Conservation (phyloP, 2,329 filamentous ascomycete genomes). For the Trematosphaeria pertusa region DNA sequence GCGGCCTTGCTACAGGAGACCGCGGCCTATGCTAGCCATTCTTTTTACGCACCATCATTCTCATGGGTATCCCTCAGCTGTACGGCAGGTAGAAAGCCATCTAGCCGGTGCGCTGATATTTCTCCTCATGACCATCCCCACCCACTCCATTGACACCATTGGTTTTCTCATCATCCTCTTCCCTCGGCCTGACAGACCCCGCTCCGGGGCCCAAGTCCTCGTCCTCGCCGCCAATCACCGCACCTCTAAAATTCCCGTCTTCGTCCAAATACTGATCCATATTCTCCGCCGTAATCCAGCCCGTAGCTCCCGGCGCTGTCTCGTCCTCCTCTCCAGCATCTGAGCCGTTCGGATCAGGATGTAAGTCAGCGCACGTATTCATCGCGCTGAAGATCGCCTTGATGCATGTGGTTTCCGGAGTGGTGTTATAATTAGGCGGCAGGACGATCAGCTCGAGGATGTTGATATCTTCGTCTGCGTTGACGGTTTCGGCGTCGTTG, state of each 20-base stretch:
- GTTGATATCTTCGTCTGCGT: conserved; percentile 69
- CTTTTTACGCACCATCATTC: too few species aligned
- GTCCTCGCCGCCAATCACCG: conserved; percentile 30
- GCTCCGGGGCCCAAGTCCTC: conserved; percentile 44
- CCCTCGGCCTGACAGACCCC: conserved; percentile 44
- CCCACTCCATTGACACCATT: conserved; percentile 32
- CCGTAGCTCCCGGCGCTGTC: conserved; percentile 74
- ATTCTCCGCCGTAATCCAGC: conserved; percentile 93
- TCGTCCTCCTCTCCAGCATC: conserved; percentile 59
- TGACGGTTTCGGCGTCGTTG: conserved; percentile 60
- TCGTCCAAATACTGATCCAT: conserved; percentile 71
- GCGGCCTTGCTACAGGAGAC: too few species aligned
- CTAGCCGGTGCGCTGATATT: conserved; percentile 48
- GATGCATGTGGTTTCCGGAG: conserved; percentile 40
- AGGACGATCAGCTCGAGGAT: conserved; percentile 73
- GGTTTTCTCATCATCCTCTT: conserved; percentile 37
- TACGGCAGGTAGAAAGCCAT: too few species aligned
- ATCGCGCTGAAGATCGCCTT: conserved; percentile 71
- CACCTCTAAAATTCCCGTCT: conserved; percentile 47
- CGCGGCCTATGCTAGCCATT: too few species aligned
- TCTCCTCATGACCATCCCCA: conserved; percentile 37
- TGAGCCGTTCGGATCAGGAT: conserved; percentile 71
- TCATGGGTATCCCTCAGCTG: too few species aligned
- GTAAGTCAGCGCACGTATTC: conserved; percentile 75
- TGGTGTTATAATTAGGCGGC: conserved; percentile 50